Percentiles rank a stretch among this genome's conserved stretches.
Evolutionary conservation across 495 filamentous ascomycete genomes (phyloP).

Genomic region (Podospora pseudopauciseta): DNA sequence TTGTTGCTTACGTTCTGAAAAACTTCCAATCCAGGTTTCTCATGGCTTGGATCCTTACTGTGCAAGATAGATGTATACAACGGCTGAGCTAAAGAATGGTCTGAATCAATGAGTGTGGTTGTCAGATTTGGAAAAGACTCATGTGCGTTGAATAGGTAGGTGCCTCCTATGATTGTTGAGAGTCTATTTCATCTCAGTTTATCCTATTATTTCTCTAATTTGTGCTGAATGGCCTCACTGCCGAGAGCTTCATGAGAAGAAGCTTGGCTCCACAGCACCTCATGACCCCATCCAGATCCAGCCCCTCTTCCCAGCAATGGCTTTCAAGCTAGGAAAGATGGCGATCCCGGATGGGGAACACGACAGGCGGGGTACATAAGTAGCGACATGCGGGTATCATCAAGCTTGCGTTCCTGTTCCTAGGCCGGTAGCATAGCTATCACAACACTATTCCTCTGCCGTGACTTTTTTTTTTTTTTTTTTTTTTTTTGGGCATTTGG

Average conservation of each 20-base stretch:
- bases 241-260: not conserved
- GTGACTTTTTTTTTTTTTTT: not conserved
- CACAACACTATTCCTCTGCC: not conserved
- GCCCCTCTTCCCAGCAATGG: conserved; percentile 11
- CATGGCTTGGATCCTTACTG: not conserved
- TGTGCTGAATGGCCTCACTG: not conserved
- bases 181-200: not conserved
- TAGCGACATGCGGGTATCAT: conserved; percentile 2
- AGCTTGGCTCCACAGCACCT: conserved; percentile 4
- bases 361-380: conserved; percentile 27
- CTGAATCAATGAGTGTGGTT: not conserved
- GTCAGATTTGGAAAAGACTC: not conserved
- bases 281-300: not conserved
- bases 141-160: not conserved
- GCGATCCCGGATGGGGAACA: conserved; percentile 23
- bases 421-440: conserved; percentile 1
- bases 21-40: not conserved
- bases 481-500: not conserved
- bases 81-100: not conserved
- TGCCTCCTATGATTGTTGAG: not conserved
- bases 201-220: not conserved
- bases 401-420: not conserved
- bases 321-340: conserved; percentile 8
- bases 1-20: not conserved
- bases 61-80: not conserved